Percentiles rank a stretch among this genome's conserved stretches.
Evolutionary conservation across 208 protist species (phyloP).

Genomic region (Crithidia thermophila): DNA sequence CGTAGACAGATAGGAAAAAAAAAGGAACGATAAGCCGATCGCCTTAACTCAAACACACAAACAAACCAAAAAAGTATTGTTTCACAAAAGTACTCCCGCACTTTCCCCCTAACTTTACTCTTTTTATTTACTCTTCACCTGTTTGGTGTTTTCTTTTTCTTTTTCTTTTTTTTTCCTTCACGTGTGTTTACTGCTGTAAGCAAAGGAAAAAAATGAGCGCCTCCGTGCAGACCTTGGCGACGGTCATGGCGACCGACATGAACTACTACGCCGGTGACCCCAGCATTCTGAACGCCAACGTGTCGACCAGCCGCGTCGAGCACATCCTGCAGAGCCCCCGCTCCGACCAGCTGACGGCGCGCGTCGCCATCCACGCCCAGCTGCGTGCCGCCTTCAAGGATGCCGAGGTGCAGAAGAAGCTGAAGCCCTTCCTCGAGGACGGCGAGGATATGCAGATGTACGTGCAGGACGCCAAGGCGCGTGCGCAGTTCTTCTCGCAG

Average conservation of each 20-base stretch:
- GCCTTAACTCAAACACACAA: too few relatives aligned
- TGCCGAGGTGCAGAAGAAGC: conserved; percentile 49
- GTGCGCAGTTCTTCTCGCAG: conserved; percentile 76
- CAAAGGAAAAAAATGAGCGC: conserved; percentile 39
- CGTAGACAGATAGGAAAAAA: too few relatives aligned
- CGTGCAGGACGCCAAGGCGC: conserved; percentile 55
- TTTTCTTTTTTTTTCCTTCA: not conserved
- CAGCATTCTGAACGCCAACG: conserved; percentile 42
- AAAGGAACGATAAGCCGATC: too few relatives aligned
- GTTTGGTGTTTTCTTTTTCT: not conserved
- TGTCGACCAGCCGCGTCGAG: conserved; percentile 50
- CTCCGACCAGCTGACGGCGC: conserved; percentile 64
- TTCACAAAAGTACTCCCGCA: too few relatives aligned
- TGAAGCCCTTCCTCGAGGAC: conserved; percentile 56
- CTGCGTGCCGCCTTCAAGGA: conserved; percentile 72
- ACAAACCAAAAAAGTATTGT: too few relatives aligned
- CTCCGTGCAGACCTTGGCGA: conserved; percentile 59
- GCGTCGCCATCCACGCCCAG: conserved; percentile 83
- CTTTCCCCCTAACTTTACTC: not conserved
- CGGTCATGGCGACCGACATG: conserved; percentile 71
- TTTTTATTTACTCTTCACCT: conserved; percentile 9
- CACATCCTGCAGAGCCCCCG: conserved; percentile 52
- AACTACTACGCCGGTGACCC: conserved; percentile 83
- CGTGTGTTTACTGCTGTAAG: not conserved
- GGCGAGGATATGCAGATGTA: conserved; percentile 59